Percentiles rank a stretch among this genome's conserved stretches.
Conservation (phyloP, 2,329 filamentous ascomycete species). For the Metarhizium anisopliae region DNA sequence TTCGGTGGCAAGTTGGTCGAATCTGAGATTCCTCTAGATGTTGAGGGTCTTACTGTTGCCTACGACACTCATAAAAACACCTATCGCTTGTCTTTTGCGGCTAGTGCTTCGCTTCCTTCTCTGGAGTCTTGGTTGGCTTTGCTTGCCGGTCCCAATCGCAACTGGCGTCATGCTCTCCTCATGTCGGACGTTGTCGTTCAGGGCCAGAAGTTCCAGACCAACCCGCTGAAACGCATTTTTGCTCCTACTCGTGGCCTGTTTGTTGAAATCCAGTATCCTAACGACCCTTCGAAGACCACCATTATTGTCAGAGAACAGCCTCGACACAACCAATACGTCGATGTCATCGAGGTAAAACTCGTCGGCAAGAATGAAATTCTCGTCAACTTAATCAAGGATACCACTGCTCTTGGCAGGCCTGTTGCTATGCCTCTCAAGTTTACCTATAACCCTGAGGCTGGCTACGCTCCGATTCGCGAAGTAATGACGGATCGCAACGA, state of each 20-base stretch:
- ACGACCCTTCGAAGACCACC: conserved; percentile 72
- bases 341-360: conserved; percentile 79
- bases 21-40: conserved; percentile 60
- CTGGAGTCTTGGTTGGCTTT: conserved; percentile 80
- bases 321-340: conserved; percentile 74
- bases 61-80: conserved; percentile 70
- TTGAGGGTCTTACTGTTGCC: conserved; percentile 78
- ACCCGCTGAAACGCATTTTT: conserved; percentile 88
- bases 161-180: conserved; percentile 92
- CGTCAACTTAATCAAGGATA: conserved; percentile 87
- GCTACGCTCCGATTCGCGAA: conserved; percentile 95
- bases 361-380: conserved; percentile 69
- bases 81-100: conserved; percentile 72
- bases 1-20: conserved; percentile 84
- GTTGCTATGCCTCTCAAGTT: conserved; percentile 82
- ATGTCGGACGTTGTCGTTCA: conserved; percentile 90
- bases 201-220: conserved; percentile 93
- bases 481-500: conserved; percentile 96
- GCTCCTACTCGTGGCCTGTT: conserved; percentile 77
- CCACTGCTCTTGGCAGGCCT: conserved; percentile 73
- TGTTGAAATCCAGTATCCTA: conserved; percentile 77
- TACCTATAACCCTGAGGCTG: conserved; percentile 88
- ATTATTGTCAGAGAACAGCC: conserved; percentile 85
- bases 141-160: conserved; percentile 75
- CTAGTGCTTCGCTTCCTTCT: conserved; percentile 66